Evolutionary conservation across 805 yeast species (phyloP).

Genomic region (Brettanomyces nanus): DNA sequence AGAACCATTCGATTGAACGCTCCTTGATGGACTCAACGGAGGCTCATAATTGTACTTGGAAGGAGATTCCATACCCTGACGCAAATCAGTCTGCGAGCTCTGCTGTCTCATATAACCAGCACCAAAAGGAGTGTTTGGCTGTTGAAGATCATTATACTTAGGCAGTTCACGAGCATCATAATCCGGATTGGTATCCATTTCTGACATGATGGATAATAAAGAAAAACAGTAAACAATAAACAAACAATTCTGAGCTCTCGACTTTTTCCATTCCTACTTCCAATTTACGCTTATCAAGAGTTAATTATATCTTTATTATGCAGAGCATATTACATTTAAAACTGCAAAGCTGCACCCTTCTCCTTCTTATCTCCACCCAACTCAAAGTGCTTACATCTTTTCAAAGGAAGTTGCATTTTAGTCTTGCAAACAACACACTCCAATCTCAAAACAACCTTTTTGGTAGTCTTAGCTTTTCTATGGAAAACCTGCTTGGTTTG

Average conservation of each 20-base stretch:
- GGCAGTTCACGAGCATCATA: no score
- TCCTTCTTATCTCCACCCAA: slow-evolving; percentile 99
- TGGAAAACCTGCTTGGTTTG: slow-evolving; percentile 99
- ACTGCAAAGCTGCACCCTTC: slow-evolving; percentile 99
- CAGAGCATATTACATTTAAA: slow-evolving; percentile 43
- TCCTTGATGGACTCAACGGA: slow-evolving; percentile 28
- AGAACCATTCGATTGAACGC: slow-evolving; percentile 18
- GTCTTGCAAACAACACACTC: slow-evolving; percentile 99
- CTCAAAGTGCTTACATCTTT: slow-evolving; percentile 99
- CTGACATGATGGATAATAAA: no score
- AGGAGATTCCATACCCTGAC: slow-evolving; percentile 16
- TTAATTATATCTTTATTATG: no score
- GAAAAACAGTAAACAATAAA: no score
- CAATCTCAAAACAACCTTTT: slow-evolving; percentile 98
- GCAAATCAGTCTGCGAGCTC: slow-evolving; percentile 15
- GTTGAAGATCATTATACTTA: no score
- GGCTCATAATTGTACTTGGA: slow-evolving; percentile 21
- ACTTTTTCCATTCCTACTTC: no score
- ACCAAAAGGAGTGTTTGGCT: slow-evolving; percentile 11
- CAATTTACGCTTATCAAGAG: no score
- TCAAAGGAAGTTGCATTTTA: slow-evolving; percentile 94
- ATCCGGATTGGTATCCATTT: no score
- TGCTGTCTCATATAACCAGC: slow-evolving; percentile 16
- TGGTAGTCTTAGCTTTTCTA: slow-evolving; percentile 99
- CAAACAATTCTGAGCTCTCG: no score